Conservation (phyloP, 2,329 filamentous ascomycete genomes). For the Ophioceras dolichostomum region DNA sequence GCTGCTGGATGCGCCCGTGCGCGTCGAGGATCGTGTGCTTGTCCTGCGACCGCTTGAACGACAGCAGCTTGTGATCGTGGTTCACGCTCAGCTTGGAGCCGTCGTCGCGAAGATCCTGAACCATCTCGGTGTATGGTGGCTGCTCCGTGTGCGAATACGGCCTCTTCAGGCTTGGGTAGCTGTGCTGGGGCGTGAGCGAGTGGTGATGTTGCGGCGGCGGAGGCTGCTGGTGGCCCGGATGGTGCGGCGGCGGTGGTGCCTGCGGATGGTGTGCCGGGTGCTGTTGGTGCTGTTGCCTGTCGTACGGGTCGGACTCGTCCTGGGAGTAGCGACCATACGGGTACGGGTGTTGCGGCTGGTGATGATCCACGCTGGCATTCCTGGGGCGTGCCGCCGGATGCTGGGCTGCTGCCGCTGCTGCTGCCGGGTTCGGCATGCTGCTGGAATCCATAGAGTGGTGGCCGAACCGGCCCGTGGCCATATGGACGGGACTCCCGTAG, state of each 20-base stretch:
- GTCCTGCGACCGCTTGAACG: conserved; percentile 44
- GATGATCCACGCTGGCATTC: conserved; percentile 31
- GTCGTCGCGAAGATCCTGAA: conserved; percentile 47
- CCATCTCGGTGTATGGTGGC: conserved; percentile 45
- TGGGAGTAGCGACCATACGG: conserved; percentile 41
- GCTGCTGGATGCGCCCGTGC: conserved; percentile 45
- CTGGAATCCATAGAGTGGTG: conserved; percentile 34
- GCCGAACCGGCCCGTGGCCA: conserved; percentile 33
- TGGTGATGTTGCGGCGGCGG: conserved; percentile 16
- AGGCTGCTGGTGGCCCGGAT: background rate
- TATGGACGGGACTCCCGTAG: conserved; percentile 42
- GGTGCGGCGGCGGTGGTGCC: background rate
- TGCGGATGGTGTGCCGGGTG: background rate
- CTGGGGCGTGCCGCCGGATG: conserved; percentile 35
- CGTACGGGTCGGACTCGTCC: conserved; percentile 41
- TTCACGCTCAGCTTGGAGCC: conserved; percentile 43
- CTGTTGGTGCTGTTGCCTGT: conserved; percentile 26
- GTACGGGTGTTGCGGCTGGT: conserved; percentile 27
- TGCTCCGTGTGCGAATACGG: conserved; percentile 43
- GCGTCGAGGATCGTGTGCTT: conserved; percentile 49
- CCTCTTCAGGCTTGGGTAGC: conserved; percentile 43
- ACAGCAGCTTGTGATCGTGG: conserved; percentile 48
- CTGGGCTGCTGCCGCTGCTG: conserved; percentile 20
- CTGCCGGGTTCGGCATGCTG: conserved; percentile 1
- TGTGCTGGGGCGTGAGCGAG: conserved; percentile 35